These are phyloP conservation scores for Cordyceps tenuipes DNA, from an alignment of 2,329 filamentous ascomycete genomes.

Conservation along the genomic window DNA sequence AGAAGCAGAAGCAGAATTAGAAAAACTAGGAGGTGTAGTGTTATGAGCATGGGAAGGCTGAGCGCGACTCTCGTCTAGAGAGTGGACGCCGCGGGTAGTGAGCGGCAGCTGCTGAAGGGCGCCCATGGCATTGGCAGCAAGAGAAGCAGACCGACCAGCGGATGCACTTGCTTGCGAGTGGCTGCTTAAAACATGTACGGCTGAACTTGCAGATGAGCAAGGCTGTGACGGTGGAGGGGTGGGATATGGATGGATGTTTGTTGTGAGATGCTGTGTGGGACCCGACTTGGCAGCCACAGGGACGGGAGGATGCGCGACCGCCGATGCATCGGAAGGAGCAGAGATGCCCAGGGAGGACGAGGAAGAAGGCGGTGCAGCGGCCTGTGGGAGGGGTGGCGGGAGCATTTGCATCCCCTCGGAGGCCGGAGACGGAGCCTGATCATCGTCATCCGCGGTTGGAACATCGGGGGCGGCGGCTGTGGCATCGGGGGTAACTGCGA, in stretches of 20 bases:
- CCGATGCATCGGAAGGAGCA: background rate
- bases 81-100: conserved; percentile 6
- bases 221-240: conserved; percentile 48
- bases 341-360: background rate
- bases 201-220: conserved; percentile 28
- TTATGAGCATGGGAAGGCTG: conserved; percentile 11
- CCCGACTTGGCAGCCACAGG: conserved; percentile 24
- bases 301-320: conserved; percentile 24
- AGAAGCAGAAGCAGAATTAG: conserved; percentile 32
- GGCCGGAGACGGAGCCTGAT: background rate
- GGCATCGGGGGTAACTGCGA: background rate
- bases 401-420: conserved; percentile 3
- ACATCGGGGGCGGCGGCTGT: background rate
- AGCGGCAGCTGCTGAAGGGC: conserved; percentile 8
- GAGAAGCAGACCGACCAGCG: conserved; percentile 9
- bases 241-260: conserved; percentile 39
- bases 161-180: conserved; percentile 1
- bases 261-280: conserved; percentile 20
- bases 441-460: background rate
- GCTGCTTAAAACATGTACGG: conserved; percentile 1
- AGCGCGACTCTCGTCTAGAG: conserved; percentile 8
- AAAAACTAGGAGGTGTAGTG: conserved; percentile 40
- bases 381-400: background rate
- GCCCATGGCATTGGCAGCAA: conserved; percentile 3
- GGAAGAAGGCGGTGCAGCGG: background rate